Evolutionary conservation across 345 rosid species (phyloP).

Genomic region (Eucalyptus decipiens): DNA sequence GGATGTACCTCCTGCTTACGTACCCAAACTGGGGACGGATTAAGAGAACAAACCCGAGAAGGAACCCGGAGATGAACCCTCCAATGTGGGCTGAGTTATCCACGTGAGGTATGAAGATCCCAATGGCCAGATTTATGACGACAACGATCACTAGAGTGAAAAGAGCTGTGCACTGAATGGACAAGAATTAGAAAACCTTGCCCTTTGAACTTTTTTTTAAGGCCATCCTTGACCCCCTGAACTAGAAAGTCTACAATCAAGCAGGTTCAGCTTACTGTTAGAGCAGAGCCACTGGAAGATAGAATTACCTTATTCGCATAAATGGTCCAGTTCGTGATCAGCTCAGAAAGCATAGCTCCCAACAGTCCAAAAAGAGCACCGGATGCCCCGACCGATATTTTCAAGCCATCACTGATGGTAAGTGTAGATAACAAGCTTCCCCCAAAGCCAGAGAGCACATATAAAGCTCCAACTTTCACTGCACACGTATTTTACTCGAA

Average conservation of each 20-base stretch:
- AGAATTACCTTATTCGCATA: conserved; percentile 62
- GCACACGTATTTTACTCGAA: background rate
- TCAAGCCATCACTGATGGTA: background rate
- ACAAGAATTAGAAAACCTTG: background rate
- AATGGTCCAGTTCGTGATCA: conserved; percentile 85
- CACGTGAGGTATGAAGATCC: conserved; percentile 54
- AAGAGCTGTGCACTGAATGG: conserved; percentile 61
- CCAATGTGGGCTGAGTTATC: conserved; percentile 95
- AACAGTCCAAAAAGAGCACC: conserved; percentile 93
- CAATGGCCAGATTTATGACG: conserved; percentile 61
- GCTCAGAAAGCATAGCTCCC: conserved; percentile 98
- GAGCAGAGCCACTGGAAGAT: background rate
- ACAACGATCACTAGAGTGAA: conserved; percentile 50
- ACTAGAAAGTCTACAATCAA: background rate
- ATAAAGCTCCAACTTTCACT: conserved; percentile 71
- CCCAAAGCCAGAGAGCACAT: conserved; percentile 66
- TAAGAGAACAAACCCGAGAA: conserved; percentile 73
- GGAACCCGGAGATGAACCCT: conserved; percentile 70
- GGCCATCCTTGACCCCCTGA: background rate
- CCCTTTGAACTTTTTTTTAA: background rate
- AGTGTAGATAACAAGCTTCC: conserved; percentile 78
- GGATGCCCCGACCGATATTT: conserved; percentile 87
- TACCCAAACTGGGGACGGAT: conserved; percentile 93
- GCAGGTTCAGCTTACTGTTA: background rate
- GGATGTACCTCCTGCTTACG: conserved; percentile 43